phyloP scores from a whole-genome alignment of 192 early-diverging fungal species.

The Linnemannia exigua region DNA sequence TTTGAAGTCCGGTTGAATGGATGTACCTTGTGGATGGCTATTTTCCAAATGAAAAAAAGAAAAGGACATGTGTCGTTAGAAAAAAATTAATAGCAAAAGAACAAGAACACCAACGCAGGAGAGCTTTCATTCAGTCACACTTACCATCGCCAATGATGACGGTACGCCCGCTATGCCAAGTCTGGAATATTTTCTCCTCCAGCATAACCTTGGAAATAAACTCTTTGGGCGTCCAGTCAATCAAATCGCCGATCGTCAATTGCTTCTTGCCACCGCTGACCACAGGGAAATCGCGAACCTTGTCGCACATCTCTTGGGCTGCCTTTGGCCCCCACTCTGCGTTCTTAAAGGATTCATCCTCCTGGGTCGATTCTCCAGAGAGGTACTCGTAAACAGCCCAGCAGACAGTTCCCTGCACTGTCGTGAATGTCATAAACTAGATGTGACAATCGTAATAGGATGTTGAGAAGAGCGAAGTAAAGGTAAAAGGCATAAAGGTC shows the following conservation, averaged over 20 bases:
- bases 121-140: too few relatives aligned
- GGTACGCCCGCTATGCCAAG: constrained; percentile 3
- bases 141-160: constrained; percentile 25
- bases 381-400: constrained; percentile 18
- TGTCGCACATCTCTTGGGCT: not conserved
- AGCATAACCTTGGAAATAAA: not conserved
- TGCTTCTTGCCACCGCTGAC: not conserved
- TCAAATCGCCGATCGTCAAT: constrained; percentile 7
- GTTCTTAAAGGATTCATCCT: not conserved
- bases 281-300: not conserved
- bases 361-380: not conserved
- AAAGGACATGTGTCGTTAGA: too few relatives aligned
- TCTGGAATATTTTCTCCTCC: constrained; percentile 23
- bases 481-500: not conserved
- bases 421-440: constrained; percentile 24
- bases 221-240: not conserved
- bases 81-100: too few relatives aligned
- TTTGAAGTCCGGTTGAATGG: too few relatives aligned
- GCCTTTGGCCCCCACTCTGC: constrained; percentile 22
- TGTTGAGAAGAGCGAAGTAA: not conserved
- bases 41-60: too few relatives aligned
- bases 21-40: too few relatives aligned
- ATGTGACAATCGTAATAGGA: not conserved
- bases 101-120: too few relatives aligned
- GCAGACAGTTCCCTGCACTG: not conserved